Conservation (phyloP, 345 rosid genomes). For the Erodium maritimum region DNA sequence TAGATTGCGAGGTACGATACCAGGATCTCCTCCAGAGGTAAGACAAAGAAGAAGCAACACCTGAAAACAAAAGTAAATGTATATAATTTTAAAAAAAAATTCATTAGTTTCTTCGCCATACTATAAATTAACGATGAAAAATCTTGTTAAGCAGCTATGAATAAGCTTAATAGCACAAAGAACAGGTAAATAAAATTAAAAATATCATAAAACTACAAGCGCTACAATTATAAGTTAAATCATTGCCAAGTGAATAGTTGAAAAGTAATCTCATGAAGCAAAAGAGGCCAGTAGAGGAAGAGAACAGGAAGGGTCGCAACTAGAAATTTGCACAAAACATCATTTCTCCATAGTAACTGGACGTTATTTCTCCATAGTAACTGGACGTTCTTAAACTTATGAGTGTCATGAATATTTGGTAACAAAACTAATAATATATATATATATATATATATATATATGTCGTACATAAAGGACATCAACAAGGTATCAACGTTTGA, state of each 20-base stretch:
- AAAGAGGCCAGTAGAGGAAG: background rate
- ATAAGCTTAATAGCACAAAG: background rate
- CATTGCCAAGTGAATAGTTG: too few species aligned
- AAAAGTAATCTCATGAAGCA: background rate
- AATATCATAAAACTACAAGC: background rate
- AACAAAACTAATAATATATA: too few species aligned
- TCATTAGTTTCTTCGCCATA: background rate
- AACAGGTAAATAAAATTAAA: background rate
- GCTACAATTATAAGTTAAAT: too few species aligned
- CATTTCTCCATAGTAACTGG: background rate
- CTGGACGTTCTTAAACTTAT: background rate
- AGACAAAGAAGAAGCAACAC: conserved; percentile 60
- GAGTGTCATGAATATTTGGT: background rate
- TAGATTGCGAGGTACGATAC: conserved; percentile 66
- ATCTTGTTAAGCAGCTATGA: background rate
- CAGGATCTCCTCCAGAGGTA: conserved; percentile 93
- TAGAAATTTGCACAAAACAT: background rate
- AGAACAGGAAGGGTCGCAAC: background rate
- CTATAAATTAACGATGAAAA: background rate
- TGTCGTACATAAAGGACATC: background rate
- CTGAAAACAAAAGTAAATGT: conserved; percentile 27
- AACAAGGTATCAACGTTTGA: background rate
- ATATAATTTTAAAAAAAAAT: background rate
- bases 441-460: too few species aligned
- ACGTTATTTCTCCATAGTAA: background rate